Percentiles rank a stretch among this genome's conserved stretches.
These are phyloP conservation scores for Dianthus caryophyllus DNA, from an alignment of 148 eudicot genomes.

Conservation along the genomic window DNA sequence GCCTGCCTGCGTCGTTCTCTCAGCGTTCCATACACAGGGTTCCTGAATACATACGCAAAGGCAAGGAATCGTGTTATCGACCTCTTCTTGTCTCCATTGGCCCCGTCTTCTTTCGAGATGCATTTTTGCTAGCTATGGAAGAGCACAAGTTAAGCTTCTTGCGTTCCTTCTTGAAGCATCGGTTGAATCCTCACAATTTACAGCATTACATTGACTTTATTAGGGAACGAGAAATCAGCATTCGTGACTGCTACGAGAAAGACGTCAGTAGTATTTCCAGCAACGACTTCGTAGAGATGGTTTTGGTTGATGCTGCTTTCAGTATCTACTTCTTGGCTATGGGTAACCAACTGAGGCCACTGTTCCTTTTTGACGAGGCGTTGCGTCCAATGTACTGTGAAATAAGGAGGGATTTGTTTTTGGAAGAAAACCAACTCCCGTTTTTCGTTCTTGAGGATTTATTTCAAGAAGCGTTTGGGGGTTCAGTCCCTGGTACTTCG, in stretches of 20 bases:
- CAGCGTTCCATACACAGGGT: slow-evolving; percentile 16
- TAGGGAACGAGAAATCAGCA: not conserved
- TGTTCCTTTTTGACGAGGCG: not conserved
- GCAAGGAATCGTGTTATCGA: slow-evolving; percentile 14
- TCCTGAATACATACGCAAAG: not conserved
- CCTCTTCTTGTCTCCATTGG: slow-evolving; percentile 23
- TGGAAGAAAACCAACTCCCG: slow-evolving; percentile 27
- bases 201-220: not conserved
- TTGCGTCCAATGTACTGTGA: not conserved
- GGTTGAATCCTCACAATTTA: not conserved
- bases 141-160: slow-evolving; percentile 18
- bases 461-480: slow-evolving; percentile 7
- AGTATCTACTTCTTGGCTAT: not conserved
- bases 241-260: slow-evolving; percentile 10
- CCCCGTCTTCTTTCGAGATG: slow-evolving; percentile 14
- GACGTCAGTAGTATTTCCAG: not conserved
- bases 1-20: not conserved
- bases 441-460: slow-evolving; percentile 17
- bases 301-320: slow-evolving; percentile 21
- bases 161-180: not conserved
- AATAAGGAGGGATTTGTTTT: slow-evolving; percentile 6
- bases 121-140: slow-evolving; percentile 14
- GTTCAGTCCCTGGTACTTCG: not conserved
- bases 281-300: slow-evolving; percentile 12
- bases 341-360: no score